Base-by-base conservation (phyloP, 768 basidiomycete genomes). In the Lentinula sp. region DNA sequence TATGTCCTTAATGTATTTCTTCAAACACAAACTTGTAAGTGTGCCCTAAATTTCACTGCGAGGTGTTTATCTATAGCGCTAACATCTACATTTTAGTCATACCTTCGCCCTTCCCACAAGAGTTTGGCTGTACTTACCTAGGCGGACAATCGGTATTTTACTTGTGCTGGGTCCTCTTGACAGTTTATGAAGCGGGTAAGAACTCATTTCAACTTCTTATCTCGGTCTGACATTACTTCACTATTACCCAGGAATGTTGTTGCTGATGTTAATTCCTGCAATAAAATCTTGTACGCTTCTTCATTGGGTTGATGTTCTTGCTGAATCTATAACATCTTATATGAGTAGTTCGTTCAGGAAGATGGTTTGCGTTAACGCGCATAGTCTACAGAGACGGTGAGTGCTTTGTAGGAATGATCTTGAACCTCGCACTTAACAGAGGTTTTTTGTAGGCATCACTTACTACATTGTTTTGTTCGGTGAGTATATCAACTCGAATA, bases 21-120 rank as follows among this genome's bases (percentile, higher is more conserved):
- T 5, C 32, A 45, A 16, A 42, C 64, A 18, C 18, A 58, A 13
- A 28, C 41, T 43, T 65, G 62, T 63, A 54, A 46, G 62, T 41
- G 4, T 3, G 28, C 36, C 3, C 15, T 53, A 10, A 53, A 13
- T 36, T 33, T 16, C 1, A 73, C 23, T 18, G 16, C 35, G 28
- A 28, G 28, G 1, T 28, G 28, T 28, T 13, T 13, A 28, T 32
- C 42, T 41, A 45, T 16, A 42, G n/a, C 32, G 20, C 28, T 35
- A 52, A 51, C 4, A 28, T 28, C 9, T 28, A 32, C 8, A 6
- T 16, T n/a, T n/a, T n/a, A 56, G 55, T 12, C 28, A 16, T 28
- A 18, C 39, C 41, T 10, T 56, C 55, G 3, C 55, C 55, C 23
- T 6, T 32, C 20, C 39, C 55, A 7, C 39, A 42, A 39, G 18